phyloP scores from a whole-genome alignment of 495 filamentous ascomycete genomes.

The Choiromyces venosus region DNA sequence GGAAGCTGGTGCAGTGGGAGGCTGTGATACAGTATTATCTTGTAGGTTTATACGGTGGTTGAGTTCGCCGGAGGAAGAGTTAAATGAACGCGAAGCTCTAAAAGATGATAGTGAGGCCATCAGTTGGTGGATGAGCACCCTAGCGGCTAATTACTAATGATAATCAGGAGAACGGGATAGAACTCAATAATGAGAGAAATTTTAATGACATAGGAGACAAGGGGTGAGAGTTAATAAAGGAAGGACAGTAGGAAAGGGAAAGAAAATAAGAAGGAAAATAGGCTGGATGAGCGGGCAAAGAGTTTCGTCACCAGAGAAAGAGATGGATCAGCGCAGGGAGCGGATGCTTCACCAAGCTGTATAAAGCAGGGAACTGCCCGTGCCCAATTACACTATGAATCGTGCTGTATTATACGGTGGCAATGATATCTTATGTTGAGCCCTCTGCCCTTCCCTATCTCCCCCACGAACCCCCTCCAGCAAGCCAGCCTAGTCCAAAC shows the following conservation, averaged over 20 bases:
- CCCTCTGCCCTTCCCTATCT: background rate
- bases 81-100: constrained; percentile 8
- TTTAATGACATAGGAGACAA: constrained; percentile 17
- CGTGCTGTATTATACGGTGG: background rate
- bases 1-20: constrained; percentile 7
- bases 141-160: background rate
- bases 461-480: background rate
- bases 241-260: background rate
- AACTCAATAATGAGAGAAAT: constrained; percentile 5
- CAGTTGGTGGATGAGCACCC: constrained; percentile 13
- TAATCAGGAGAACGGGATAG: constrained; percentile 19
- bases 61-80: constrained; percentile 8
- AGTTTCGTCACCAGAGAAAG: constrained; percentile 27
- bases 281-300: constrained; percentile 1
- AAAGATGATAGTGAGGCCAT: constrained; percentile 27
- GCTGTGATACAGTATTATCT: constrained; percentile 30
- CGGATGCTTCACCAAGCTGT: constrained; percentile 9
- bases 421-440: background rate
- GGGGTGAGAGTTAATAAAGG: constrained; percentile 8
- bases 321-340: constrained; percentile 30
- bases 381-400: background rate
- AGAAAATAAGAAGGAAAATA: background rate
- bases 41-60: constrained; percentile 32
- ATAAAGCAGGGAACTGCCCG: background rate
- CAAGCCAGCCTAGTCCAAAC: background rate